Conservation (phyloP, 2,329 filamentous ascomycete genomes). For the Tricladium varicosporioides region DNA sequence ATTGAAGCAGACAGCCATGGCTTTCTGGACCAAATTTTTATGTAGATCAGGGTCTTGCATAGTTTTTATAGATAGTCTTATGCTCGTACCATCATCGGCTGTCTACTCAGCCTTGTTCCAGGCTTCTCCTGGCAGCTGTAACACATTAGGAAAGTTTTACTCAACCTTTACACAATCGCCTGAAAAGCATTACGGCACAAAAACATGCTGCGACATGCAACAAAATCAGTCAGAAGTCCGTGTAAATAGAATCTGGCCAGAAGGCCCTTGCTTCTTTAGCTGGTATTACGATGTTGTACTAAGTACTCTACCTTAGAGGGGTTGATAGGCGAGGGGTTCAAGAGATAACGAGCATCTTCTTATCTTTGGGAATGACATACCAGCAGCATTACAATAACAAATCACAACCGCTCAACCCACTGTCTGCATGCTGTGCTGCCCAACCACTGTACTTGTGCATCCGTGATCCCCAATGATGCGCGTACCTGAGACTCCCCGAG, state of each 20-base stretch:
- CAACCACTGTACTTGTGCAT: not conserved
- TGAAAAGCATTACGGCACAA: constrained; percentile 23
- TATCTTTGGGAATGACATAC: constrained; percentile 16
- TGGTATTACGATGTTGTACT: too few relatives aligned
- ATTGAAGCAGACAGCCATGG: too few relatives aligned
- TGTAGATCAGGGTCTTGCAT: too few relatives aligned
- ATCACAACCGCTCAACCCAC: not conserved
- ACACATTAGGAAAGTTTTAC: constrained; percentile 2
- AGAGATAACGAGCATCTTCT: constrained; percentile 9
- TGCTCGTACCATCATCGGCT: too few relatives aligned
- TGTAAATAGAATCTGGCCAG: not conserved
- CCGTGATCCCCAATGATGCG: not conserved
- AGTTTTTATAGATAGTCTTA: too few relatives aligned
- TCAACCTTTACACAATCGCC: not conserved
- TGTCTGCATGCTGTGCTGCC: not conserved
- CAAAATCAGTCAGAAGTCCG: constrained; percentile 11
- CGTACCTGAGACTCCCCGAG: constrained; percentile 14
- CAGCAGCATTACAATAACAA: not conserved
- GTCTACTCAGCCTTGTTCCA: not conserved
- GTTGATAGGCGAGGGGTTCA: constrained; percentile 1
- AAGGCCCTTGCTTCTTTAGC: too few relatives aligned
- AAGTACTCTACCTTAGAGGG: too few relatives aligned
- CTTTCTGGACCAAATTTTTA: too few relatives aligned
- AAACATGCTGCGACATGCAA: constrained; percentile 25
- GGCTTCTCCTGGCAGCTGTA: not conserved